Evolutionary conservation across 768 basidiomycete species (phyloP).

Genomic region (Pulveroboletus ravenelii): DNA sequence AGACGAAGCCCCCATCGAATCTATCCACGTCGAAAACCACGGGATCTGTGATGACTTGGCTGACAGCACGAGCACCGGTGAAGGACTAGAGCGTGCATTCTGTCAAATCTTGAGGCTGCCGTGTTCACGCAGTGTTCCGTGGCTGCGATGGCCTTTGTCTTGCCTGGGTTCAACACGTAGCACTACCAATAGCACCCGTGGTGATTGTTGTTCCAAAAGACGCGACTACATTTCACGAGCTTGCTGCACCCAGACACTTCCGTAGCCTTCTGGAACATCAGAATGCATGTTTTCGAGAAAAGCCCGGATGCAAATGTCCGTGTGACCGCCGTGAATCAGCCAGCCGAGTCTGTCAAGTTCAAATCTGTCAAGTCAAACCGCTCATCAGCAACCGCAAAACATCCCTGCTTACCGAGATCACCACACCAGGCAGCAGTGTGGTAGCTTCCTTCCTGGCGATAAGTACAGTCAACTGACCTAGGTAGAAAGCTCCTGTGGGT

Average conservation of each 20-base stretch:
- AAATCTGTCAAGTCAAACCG: constrained; percentile 19
- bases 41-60: constrained; percentile 77
- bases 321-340: constrained; percentile 95
- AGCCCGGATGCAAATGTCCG: constrained; percentile 65
- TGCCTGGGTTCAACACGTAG: constrained; percentile 90
- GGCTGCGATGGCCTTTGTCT: constrained; percentile 82
- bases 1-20: constrained; percentile 59
- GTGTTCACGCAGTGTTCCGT: constrained; percentile 87
- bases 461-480: constrained; percentile 53
- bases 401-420: constrained; percentile 58
- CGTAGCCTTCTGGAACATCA: constrained; percentile 45
- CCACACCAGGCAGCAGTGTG: constrained; percentile 83
- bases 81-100: constrained; percentile 69
- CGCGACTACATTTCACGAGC: constrained; percentile 62
- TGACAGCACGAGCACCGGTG: constrained; percentile 81
- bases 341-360: constrained; percentile 56
- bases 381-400: constrained; percentile 31
- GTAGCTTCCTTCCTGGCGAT: constrained; percentile 94
- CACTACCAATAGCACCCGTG: constrained; percentile 77
- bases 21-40: constrained; percentile 85
- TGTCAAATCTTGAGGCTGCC: constrained; percentile 61
- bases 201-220: constrained; percentile 1
- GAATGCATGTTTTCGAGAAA: constrained; percentile 21
- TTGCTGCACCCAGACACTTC: constrained; percentile 40
- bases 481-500: constrained; percentile 34